phyloP scores from a whole-genome alignment of 2,329 filamentous ascomycete genomes.

The Hypocrella siamensis region DNA sequence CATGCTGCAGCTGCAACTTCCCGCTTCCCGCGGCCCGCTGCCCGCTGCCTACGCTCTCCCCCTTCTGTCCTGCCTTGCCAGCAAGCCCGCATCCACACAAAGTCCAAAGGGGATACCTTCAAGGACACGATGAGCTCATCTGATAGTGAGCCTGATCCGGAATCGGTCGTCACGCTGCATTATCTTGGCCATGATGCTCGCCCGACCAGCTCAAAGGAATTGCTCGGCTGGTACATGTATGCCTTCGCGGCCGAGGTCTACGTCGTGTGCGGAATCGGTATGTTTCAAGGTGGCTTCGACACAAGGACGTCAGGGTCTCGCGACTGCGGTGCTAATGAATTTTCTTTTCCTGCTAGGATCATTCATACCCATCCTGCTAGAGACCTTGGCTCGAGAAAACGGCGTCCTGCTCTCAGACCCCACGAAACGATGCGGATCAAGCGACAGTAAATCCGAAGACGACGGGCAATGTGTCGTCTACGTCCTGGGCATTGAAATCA shows the following conservation, averaged over 20 bases:
- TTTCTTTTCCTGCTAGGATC: slow-evolving; percentile 39
- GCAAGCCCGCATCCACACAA: slow-evolving; percentile 36
- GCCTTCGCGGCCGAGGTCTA: slow-evolving; percentile 95
- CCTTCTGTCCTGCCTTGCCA: too few relatives aligned
- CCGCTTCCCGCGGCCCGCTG: too few relatives aligned
- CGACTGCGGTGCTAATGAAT: slow-evolving; percentile 3
- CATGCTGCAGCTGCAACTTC: too few relatives aligned
- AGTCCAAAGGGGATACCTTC: not conserved
- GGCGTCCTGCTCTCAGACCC: slow-evolving; percentile 72
- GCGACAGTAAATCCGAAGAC: slow-evolving; percentile 34
- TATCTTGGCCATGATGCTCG: slow-evolving; percentile 78
- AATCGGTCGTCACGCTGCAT: slow-evolving; percentile 23
- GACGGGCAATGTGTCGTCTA: slow-evolving; percentile 66
- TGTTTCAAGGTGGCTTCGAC: slow-evolving; percentile 13
- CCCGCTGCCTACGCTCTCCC: too few relatives aligned
- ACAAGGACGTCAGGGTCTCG: too few relatives aligned
- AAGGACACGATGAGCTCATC: slow-evolving; percentile 17
- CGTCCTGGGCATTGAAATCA: slow-evolving; percentile 71
- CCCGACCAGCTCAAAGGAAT: slow-evolving; percentile 75
- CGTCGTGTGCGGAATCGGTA: slow-evolving; percentile 66
- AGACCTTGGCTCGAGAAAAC: slow-evolving; percentile 83
- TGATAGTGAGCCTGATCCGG: slow-evolving; percentile 19
- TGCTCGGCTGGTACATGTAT: slow-evolving; percentile 91
- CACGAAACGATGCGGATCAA: slow-evolving; percentile 56
- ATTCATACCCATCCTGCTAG: slow-evolving; percentile 90